phyloP scores from a whole-genome alignment of 2,329 filamentous ascomycete genomes.

The Pseudocercospora pini-densiflorae region DNA sequence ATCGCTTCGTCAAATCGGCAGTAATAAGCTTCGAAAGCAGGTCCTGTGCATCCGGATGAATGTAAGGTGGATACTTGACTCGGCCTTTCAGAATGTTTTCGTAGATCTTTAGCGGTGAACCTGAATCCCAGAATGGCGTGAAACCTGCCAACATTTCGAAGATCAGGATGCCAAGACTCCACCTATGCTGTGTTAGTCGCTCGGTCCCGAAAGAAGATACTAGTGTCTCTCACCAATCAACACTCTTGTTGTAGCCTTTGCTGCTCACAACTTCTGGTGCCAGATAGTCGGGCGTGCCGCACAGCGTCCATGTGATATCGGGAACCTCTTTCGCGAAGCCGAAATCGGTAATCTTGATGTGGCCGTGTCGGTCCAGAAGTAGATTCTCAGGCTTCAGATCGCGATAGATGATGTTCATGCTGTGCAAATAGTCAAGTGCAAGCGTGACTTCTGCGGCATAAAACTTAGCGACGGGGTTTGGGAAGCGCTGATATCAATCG shows the following conservation, averaged over 20 bases:
- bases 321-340: conserved; percentile 98
- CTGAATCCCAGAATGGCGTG: conserved; percentile 98
- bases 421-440: conserved; percentile 92
- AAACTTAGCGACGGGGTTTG: conserved; percentile 98
- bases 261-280: conserved; percentile 98
- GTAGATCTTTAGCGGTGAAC: conserved; percentile 98
- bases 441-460: conserved; percentile 97
- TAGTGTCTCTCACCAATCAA: conserved; percentile 78
- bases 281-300: conserved; percentile 95
- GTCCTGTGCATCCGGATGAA: conserved; percentile 92
- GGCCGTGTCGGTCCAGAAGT: conserved; percentile 82
- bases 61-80: conserved; percentile 96
- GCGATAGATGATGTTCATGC: conserved; percentile 95
- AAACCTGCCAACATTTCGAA: conserved; percentile 99
- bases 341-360: conserved; percentile 92
- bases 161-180: conserved; percentile 96
- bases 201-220: not conserved
- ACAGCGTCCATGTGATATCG: conserved; percentile 99
- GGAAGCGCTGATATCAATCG: conserved; percentile 74
- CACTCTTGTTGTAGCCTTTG: conserved; percentile 99
- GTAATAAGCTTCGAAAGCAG: conserved; percentile 93
- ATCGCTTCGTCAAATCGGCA: conserved; percentile 87
- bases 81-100: conserved; percentile 97
- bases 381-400: conserved; percentile 97
- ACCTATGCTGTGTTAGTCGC: conserved; percentile 62